A percentile compares a stretch with the other conserved stretches of the same genome.
Conservation (phyloP, 208 protist species). For the Leishmania guyanensis region DNA sequence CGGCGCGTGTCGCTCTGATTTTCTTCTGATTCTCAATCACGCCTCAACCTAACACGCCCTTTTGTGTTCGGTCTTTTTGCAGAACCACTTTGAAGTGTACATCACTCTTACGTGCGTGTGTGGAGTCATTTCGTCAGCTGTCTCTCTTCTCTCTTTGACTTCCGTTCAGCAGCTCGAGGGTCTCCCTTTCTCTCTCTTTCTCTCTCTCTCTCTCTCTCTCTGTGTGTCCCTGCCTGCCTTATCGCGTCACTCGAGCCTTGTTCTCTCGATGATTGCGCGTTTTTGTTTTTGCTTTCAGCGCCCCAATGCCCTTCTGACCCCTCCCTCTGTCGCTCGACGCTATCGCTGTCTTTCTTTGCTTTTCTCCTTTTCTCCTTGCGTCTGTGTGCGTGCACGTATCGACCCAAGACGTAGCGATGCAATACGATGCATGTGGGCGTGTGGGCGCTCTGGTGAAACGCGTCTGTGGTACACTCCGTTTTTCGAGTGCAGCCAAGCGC, state of each 20-base stretch:
- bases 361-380: background rate
- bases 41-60: background rate
- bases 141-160: background rate
- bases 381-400: background rate
- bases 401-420: background rate
- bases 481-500: background rate
- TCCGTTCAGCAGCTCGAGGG: background rate
- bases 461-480: background rate
- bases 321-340: background rate
- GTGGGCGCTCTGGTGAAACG: background rate
- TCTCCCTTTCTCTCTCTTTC: too few relatives aligned
- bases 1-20: background rate
- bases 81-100: background rate
- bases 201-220: background rate
- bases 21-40: background rate
- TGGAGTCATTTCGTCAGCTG: background rate
- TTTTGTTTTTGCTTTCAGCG: background rate
- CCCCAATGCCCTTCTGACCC: background rate
- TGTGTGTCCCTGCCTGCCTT: constrained; percentile 1
- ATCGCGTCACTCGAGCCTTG: constrained; percentile 7
- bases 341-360: background rate
- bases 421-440: background rate
- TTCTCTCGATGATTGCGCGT: background rate
- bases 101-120: background rate
- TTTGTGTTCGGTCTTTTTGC: background rate